phyloP scores from a whole-genome alignment of 176 grass and related monocot species.

The Raddia guianensis region DNA sequence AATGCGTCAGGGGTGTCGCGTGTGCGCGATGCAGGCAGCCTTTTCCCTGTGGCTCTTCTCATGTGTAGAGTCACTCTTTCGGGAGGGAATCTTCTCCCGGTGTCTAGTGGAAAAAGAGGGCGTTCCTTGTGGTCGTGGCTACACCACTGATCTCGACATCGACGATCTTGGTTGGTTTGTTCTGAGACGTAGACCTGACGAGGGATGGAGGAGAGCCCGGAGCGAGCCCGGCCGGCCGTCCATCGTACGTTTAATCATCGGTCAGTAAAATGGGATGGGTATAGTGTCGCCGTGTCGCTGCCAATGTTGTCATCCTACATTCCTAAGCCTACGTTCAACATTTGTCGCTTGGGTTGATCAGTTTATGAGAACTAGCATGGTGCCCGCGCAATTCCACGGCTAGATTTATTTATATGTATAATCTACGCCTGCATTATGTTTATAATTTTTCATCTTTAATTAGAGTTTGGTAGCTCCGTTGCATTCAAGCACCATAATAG shows the following conservation, averaged over 20 bases:
- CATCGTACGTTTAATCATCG: background rate
- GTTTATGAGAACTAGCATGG: background rate
- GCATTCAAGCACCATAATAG: too few species aligned
- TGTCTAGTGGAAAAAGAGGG: background rate
- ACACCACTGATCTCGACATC: background rate
- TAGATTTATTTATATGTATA: too few species aligned
- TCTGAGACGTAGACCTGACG: background rate
- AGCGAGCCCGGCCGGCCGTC: background rate
- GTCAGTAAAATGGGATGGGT: background rate
- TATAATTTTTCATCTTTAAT: too few species aligned
- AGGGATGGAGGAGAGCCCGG: background rate
- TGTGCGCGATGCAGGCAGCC: slow-evolving; percentile 24
- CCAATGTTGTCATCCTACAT: slow-evolving; percentile 17
- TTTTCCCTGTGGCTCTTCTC: slow-evolving; percentile 17
- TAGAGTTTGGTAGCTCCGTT: too few species aligned
- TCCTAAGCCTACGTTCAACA: slow-evolving; percentile 20
- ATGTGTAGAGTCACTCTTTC: slow-evolving; percentile 19
- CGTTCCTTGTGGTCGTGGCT: background rate
- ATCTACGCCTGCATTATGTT: too few species aligned
- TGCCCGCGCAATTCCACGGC: too few species aligned
- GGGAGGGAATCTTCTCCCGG: slow-evolving; percentile 29
- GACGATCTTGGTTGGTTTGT: background rate
- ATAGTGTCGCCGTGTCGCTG: too few species aligned
- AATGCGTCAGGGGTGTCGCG: slow-evolving; percentile 30
- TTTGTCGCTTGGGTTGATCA: slow-evolving; percentile 14